Base-by-base conservation (phyloP, 2,329 filamentous ascomycete species). In the Fusarium agapanthi region DNA sequence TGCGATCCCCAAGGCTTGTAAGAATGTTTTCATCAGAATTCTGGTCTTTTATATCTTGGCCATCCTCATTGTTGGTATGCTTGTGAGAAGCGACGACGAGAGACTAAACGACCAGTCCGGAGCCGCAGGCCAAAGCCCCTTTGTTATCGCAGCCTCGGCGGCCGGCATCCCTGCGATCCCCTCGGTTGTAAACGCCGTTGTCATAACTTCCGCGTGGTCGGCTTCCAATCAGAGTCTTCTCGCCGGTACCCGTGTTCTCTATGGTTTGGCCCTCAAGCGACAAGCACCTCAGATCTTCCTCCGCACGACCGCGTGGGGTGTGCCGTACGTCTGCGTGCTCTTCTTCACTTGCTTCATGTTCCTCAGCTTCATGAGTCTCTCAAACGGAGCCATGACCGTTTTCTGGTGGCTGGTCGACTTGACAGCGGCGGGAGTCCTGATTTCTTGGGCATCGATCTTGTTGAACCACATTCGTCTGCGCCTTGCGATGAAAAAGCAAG, bases 101-200 rank as follows among this genome's bases (percentile, higher is more conserved):
- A 89, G 83, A 20, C 83, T 91, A 40, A 79, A 85, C 74, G 77
- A 83, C 53, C 79, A 79, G n/a, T 83, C 81, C 37, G 86, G 84
- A 38, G 83, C 80, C 28, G 85, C 87, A n/a, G 75, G 72, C 2
- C 76, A 78, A 54, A 78, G 76, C 78, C 91, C 91, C 16, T 93
- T 91, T 76, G 92, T 95, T 66, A 93, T 95, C 70, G 93, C 92
- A 24, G 90, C 91, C 41, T 85, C 87, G 16, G 87, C 89, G 35
- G 92, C 92, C 5, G 89, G 91, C 1, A 90, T 95, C 64, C 85
- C 84, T 9, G 90, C 87, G 12, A 87, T 95, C 9, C 91, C 92
- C 0, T 90, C 89, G 11, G 88, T 95, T 61, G 90, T 95, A 81
- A 95, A 95, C 79, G 92, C 92, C 40, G 86, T 95, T 32, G 91